Base-by-base conservation (phyloP, 2,329 filamentous ascomycete genomes). In the Colletotrichum lupini region DNA sequence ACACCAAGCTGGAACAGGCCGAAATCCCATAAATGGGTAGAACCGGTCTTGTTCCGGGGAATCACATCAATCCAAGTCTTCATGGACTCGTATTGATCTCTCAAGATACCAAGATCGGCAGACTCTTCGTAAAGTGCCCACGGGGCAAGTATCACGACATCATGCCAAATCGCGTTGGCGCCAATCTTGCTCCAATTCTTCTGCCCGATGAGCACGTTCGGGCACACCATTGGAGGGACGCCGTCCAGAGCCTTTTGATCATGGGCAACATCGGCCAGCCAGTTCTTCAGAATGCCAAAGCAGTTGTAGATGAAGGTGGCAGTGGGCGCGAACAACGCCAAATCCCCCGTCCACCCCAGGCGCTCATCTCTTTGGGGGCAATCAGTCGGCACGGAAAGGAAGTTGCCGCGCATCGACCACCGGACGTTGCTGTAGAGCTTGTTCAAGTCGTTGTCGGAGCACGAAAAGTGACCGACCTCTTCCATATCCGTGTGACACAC, bases 161-260 rank as follows among this genome's bases (percentile, higher is more conserved):
- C 73, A 7, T 67, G 49, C 70, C 73, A 75, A 16, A 75, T 65
- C 19, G 73, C 73, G 6, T 37, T 56, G 7, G 81, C 74, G 8
- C 67, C 72, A 68, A 26, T 74, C 37, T 5, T 72, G 14, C 4
- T 74, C 76, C 35, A 77, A 57, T 12, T 66, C 30, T 19, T 14
- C 16, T 69, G 30, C 49, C 6, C 42, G 72, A 3, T 79, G 78
- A 14, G 24, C 26, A 80, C 74, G 8, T 78, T 75, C 0, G 78
- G 78, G 0, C 77, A 62, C 3, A 84, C 76, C 14, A 83, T 76
- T 1, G 83, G 78, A 5, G 81, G 78, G 1, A 82, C 76, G n/a
- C 81, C 76, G 26, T 68, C 77, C 49, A 83, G 82, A 42, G 83
- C 84, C 1, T 76, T 53, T 62, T 77, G 76, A 37, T 81, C 79